These are phyloP conservation scores for Glonium stellatum DNA, from an alignment of 495 filamentous ascomycete species.

Conservation along the genomic window DNA sequence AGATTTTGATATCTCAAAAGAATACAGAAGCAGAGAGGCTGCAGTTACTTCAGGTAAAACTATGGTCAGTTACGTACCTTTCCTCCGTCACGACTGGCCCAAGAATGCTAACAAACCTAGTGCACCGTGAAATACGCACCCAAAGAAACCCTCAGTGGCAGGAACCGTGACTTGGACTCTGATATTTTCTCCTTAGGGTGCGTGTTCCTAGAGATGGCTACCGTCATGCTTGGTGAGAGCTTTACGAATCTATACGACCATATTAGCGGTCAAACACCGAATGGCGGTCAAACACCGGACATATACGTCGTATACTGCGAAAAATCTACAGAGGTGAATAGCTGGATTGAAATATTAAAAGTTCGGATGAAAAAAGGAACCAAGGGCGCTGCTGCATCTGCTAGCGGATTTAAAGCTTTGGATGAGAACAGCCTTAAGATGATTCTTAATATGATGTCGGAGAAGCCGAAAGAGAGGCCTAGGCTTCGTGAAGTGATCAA, in stretches of 20 bases:
- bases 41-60: background rate
- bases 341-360: background rate
- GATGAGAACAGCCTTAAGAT: background rate
- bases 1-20: slow-evolving; percentile 3
- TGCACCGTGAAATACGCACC: background rate
- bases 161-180: background rate
- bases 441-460: background rate
- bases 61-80: background rate
- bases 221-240: background rate
- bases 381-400: background rate
- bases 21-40: background rate
- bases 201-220: slow-evolving; percentile 1
- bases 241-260: background rate
- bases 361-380: background rate
- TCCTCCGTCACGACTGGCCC: background rate
- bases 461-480: background rate
- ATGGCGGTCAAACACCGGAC: background rate
- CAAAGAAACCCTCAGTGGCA: background rate
- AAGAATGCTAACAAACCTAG: background rate
- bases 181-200: slow-evolving; percentile 1
- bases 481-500: background rate
- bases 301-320: background rate
- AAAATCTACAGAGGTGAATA: background rate
- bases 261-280: background rate
- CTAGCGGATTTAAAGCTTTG: background rate